Base-by-base conservation (phyloP, 139 green algal species). In the Tetradesmus lagerheimii region DNA sequence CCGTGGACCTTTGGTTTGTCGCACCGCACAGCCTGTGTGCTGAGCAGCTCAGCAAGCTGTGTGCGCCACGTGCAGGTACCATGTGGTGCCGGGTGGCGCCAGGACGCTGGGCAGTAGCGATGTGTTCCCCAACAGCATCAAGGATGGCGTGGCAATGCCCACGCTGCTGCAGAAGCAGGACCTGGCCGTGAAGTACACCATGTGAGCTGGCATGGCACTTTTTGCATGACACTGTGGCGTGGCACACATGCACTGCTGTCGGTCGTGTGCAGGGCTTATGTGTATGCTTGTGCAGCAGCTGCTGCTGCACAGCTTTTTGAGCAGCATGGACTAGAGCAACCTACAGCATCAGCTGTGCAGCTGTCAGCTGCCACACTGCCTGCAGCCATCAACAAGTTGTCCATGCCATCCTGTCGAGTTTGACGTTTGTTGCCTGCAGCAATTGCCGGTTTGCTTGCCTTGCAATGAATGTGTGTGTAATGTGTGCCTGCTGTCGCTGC, bases 121-220 rank as follows among this genome's bases (percentile, higher is more conserved):
- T 0, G 37, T 25, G 53, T 62, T 88, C 62, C 57, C 83, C 4
- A 41, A 11, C 20, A n/a, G 62, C 62, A 50, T 79, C 38, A 88
- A 88, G 83, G 34, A 39, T 20, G 62, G 62, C 9, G 62, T 20
- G 15, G 9, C 83, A n/a, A 27, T 20, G 12, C 37, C 43, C 27
- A 88, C 83, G 9, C 62, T 88, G 83, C 37, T 64, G 62, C 4
- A 29, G 8, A 57, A 34, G 27, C 50, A 87, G 81, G 27, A 39
- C n/a, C 57, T 88, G 6, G n/a, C 29, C 2, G 66, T 77, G 25
- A 77, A 77, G 66, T 77, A 35, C 29, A 35, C 66, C 2, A 25
- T 4, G 66, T 34, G 66, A 77, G 66, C 8, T 38, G 23, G 62
- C 20, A 8, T 27, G 62, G 5, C 23, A 11, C 25, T 4, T n/a